Conservation (phyloP, 2,329 filamentous ascomycete genomes). For the Onygena corvina region DNA sequence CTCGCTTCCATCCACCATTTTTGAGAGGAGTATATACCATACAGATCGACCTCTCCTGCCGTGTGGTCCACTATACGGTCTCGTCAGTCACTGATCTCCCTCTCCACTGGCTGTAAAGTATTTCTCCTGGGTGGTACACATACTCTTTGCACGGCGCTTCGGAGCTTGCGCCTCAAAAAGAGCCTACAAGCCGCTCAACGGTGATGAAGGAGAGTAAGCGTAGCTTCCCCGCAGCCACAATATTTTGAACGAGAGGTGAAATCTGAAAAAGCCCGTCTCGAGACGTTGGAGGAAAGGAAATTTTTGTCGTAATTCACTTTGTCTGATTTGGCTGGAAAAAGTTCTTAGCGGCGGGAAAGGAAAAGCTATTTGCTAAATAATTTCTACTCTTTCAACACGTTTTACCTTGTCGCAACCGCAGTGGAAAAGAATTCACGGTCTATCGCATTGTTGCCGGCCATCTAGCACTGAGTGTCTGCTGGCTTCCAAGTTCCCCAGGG, state of each 20-base stretch:
- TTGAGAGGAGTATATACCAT: constrained; percentile 36
- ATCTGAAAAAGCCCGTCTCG: not conserved
- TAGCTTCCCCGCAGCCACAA: not conserved
- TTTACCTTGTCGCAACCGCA: not conserved
- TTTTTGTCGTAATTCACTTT: constrained; percentile 1
- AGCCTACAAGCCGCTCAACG: not conserved
- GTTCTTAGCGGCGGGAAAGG: not conserved
- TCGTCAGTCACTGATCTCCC: not conserved
- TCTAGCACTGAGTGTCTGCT: no score
- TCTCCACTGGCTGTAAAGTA: not conserved
- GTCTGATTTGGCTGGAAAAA: constrained; percentile 5
- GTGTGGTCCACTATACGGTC: constrained; percentile 22
- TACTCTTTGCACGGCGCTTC: not conserved
- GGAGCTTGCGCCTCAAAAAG: not conserved
- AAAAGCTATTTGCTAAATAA: not conserved
- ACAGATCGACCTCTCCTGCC: constrained; percentile 46
- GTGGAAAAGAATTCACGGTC: not conserved
- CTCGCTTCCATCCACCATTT: not conserved
- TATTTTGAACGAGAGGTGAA: not conserved
- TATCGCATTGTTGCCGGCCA: no score
- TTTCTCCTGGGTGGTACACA: not conserved
- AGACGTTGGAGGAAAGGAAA: not conserved
- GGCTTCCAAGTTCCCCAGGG: no score
- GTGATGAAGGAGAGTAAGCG: not conserved
- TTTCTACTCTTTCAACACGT: no score